Conservation (phyloP, 805 yeast species). For the Wickerhamiella bombiphila region DNA sequence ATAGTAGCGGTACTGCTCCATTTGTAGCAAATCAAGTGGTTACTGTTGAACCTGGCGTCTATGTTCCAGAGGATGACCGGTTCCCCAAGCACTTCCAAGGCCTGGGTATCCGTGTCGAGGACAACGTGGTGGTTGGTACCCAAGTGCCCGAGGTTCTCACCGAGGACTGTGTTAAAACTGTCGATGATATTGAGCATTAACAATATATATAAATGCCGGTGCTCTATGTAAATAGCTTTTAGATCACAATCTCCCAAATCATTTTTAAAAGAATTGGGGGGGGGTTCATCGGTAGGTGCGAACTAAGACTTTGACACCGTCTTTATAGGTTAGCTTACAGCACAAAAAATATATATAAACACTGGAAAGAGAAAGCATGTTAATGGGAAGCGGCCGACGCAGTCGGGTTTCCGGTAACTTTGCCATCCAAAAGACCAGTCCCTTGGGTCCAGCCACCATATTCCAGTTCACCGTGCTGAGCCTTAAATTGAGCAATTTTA, state of each 20-base stretch:
- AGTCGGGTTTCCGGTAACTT: constrained; percentile 34
- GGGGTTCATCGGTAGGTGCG: background rate
- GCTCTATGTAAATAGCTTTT: too few relatives aligned
- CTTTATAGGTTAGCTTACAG: too few relatives aligned
- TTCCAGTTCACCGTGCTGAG: constrained; percentile 33
- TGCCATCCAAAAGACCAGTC: constrained; percentile 47
- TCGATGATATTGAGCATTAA: constrained; percentile 52
- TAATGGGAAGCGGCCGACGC: constrained; percentile 11
- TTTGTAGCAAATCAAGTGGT: constrained; percentile 63
- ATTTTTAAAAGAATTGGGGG: too few relatives aligned
- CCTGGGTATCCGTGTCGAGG: constrained; percentile 90
- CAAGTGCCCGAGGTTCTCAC: constrained; percentile 47
- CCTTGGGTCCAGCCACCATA: constrained; percentile 70
- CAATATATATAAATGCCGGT: background rate
- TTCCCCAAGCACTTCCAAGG: constrained; percentile 76
- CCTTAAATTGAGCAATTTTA: constrained; percentile 50
- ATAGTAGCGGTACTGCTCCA: constrained; percentile 22
- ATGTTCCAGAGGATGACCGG: constrained; percentile 54
- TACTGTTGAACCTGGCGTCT: constrained; percentile 93
- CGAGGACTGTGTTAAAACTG: constrained; percentile 72
- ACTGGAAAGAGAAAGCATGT: too few relatives aligned
- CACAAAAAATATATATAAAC: too few relatives aligned
- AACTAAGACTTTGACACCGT: too few relatives aligned
- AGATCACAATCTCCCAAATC: too few relatives aligned
- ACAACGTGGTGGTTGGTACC: constrained; percentile 75